Base-by-base conservation (phyloP, 306 rosid species). In the Nissolia schottii region DNA sequence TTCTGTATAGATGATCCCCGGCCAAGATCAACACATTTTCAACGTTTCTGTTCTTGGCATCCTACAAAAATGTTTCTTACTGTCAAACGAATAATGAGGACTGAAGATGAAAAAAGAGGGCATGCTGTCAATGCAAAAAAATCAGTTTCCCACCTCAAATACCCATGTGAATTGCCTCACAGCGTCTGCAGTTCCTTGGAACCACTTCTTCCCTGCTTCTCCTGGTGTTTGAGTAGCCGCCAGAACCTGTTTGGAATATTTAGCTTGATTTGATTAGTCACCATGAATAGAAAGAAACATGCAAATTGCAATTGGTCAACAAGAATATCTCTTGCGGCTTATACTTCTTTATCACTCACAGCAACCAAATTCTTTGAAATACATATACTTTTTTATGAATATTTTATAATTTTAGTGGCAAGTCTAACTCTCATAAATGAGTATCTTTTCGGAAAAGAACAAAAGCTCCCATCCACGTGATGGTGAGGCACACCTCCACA, bases 121-220 rank as follows among this genome's bases (percentile, higher is more conserved):
- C 20, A 23, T 14, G 53, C 23, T 31, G n/a, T 16, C 8, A 27
- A 24, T 3, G 22, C 9, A 13, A 74, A 24, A 28, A 64, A 19
- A 20, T 23, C 53, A 49, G 51, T 54, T 32, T 43, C 85, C 27
- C 60, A 94, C 99, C 99, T 91, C 97, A 83, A 94, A 88, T 50
- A 94, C 88, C 99, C 99, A 94, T 20, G 81, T 76, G 55, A 89
- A 94, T 85, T 94, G 96, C 76, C 99, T 91, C 64, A 94, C 99
- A 69, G 97, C 99, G 80, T 94, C 99, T 19, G 99, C 97, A 37
- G 99, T 94, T 81, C 99, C 97, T 76, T 94, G 97, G 74, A 94
- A 94, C 99, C 99, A 94, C 38, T 53, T 86, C 57, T 89, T 94
- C 76, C 99, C 99, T 8, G 92, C 77, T 74, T 89, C 93, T 76